phyloP scores from a whole-genome alignment of 257 asterid genomes.

The Oldenlandia corymbosa region DNA sequence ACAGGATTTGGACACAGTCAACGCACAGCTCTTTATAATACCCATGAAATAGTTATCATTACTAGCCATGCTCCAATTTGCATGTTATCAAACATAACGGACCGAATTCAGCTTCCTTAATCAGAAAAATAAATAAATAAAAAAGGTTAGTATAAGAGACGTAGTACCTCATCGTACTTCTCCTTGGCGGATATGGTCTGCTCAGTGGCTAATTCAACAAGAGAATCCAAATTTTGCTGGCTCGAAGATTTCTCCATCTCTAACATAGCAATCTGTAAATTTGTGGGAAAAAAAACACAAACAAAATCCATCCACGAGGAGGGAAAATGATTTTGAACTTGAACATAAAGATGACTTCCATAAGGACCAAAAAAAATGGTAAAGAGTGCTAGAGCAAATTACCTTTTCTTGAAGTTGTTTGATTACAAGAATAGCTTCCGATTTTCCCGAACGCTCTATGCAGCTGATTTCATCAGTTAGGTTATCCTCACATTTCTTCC shows the following conservation, averaged over 20 bases:
- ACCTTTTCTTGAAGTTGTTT: constrained; percentile 95
- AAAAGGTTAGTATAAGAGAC: not conserved
- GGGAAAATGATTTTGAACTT: not conserved
- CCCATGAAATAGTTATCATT: no score
- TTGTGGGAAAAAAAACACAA: constrained; percentile 3
- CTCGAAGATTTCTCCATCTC: constrained; percentile 86
- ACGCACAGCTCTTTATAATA: no score
- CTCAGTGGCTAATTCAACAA: constrained; percentile 56
- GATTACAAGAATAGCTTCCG: constrained; percentile 62
- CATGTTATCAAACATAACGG: not conserved
- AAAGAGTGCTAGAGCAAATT: constrained; percentile 13
- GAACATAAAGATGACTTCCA: not conserved
- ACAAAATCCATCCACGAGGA: constrained; percentile 7
- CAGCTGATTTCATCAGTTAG: constrained; percentile 18
- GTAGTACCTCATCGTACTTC: constrained; percentile 64
- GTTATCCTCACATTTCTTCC: constrained; percentile 33
- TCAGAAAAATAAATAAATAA: not conserved
- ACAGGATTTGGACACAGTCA: no score
- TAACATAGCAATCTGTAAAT: constrained; percentile 50
- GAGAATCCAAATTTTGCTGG: constrained; percentile 59
- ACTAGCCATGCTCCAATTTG: no score
- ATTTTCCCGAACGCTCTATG: constrained; percentile 30
- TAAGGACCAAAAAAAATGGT: constrained; percentile 10
- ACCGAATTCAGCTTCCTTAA: not conserved
- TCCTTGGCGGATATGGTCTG: constrained; percentile 54